Evolutionary conservation across 768 basidiomycete genomes (phyloP), one percentile per base, ranked within the genome.

Genomic region (Suillus occidentalis): DNA sequence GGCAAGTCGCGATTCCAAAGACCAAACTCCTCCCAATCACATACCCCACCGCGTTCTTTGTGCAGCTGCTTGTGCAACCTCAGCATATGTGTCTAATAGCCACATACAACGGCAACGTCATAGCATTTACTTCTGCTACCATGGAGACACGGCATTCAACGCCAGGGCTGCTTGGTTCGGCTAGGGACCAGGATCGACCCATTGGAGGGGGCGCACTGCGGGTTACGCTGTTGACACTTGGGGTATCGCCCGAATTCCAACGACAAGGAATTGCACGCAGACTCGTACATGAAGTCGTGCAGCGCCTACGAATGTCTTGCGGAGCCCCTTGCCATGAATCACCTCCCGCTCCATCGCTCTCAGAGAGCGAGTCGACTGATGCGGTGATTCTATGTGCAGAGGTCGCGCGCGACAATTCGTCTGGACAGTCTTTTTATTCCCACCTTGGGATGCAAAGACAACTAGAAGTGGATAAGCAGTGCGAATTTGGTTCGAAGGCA

Each of bases 51-150:
- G 62, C 76, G n/a, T 76, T 76, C 61, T 76, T 77, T 56, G 47
- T 77, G 28, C 75, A 76, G 42, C 73, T 76, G 22, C 69, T 77
- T 10, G 60, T 77, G 8, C 71, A 76, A 12, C 66, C 75, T 1
- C 65, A 65, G 49, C 76, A 68, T 18, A 73, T 77, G 31, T 77
- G 75, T 63, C 28, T 77, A 1, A 64, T 76, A 7, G 76, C 76
- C 4, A 65, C 52, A n/a, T 72, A 72, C n/a, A 53, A 50, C 40
- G 65, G 52, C 2, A 37, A 62, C 3, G 59, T 77, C 37, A 12
- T 76, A 4, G 75, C 75, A 18, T 76, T 76, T 49, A 75, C 70
- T 20, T 76, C 76, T 14, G 76, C 76, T 28, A 53, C 66, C 42
- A 60, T 66, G 22, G 69, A 60, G 10, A 42, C 63, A 25, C 60